These are phyloP conservation scores for Chaetomium olivaceum DNA, from an alignment of 2,329 filamentous ascomycete species.

Conservation along the genomic window DNA sequence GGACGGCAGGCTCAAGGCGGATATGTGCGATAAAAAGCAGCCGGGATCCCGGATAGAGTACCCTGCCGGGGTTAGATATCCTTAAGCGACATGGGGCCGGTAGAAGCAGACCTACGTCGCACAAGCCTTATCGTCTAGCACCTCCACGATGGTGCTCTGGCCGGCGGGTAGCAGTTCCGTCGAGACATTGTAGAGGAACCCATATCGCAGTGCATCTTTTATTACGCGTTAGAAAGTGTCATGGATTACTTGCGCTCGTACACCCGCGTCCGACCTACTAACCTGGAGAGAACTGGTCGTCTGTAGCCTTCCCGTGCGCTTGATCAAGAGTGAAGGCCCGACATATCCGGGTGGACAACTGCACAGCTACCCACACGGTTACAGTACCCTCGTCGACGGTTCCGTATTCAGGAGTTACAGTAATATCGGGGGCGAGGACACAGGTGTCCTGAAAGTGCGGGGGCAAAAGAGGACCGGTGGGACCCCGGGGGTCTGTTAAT, in stretches of 20 bases:
- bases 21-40: constrained; percentile 53
- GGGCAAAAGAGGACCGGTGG: not conserved
- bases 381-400: constrained; percentile 39
- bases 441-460: constrained; percentile 12
- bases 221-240: constrained; percentile 7
- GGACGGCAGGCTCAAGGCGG: constrained; percentile 36
- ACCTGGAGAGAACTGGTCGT: constrained; percentile 20
- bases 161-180: constrained; percentile 48
- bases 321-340: constrained; percentile 23
- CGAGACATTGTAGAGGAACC: constrained; percentile 51
- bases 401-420: constrained; percentile 46
- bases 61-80: constrained; percentile 23
- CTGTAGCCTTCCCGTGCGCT: constrained; percentile 12
- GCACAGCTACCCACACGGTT: constrained; percentile 52
- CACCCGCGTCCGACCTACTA: constrained; percentile 10
- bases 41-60: constrained; percentile 43
- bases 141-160: constrained; percentile 47
- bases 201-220: constrained; percentile 45
- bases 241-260: constrained; percentile 5
- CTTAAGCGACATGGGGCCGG: not conserved
- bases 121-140: constrained; percentile 48
- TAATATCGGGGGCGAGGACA: constrained; percentile 47
- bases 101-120: constrained; percentile 40
- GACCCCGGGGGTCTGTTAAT: not conserved
- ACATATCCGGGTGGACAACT: constrained; percentile 47